These are phyloP conservation scores for Nicotiana obtusifolia DNA, from an alignment of 257 asterid genomes.

Conservation along the genomic window DNA sequence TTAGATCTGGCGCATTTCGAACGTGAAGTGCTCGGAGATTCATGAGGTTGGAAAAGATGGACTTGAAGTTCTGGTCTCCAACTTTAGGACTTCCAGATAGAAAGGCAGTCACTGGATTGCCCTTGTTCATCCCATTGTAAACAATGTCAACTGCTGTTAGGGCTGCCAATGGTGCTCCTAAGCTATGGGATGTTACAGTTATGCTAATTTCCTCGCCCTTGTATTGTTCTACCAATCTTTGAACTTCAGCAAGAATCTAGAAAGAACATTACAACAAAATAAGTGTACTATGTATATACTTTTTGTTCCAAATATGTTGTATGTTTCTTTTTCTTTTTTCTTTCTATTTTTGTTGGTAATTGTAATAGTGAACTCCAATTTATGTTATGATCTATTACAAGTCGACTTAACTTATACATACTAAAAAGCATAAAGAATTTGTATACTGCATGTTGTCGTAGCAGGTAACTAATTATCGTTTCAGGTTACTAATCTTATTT, in stretches of 20 bases:
- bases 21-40: slow-evolving; percentile 29
- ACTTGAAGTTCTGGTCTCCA: slow-evolving; percentile 26
- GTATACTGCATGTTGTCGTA: no score
- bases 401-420: no score
- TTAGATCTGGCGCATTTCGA: slow-evolving; percentile 25
- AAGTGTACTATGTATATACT: background rate
- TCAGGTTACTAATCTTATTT: no score
- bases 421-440: no score
- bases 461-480: no score
- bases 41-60: background rate
- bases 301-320: background rate
- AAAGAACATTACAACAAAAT: background rate
- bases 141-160: slow-evolving; percentile 48
- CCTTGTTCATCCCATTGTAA: slow-evolving; percentile 30
- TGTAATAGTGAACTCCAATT: no score
- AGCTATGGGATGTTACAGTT: slow-evolving; percentile 52
- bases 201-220: slow-evolving; percentile 49
- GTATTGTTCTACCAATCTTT: slow-evolving; percentile 21
- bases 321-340: no score
- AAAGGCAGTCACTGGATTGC: slow-evolving; percentile 37
- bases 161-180: slow-evolving; percentile 51
- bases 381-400: no score
- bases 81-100: slow-evolving; percentile 35
- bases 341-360: no score
- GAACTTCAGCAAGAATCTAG: slow-evolving; percentile 42